Conservation (phyloP, 306 rosid genomes). For the Ormosia emarginata region DNA sequence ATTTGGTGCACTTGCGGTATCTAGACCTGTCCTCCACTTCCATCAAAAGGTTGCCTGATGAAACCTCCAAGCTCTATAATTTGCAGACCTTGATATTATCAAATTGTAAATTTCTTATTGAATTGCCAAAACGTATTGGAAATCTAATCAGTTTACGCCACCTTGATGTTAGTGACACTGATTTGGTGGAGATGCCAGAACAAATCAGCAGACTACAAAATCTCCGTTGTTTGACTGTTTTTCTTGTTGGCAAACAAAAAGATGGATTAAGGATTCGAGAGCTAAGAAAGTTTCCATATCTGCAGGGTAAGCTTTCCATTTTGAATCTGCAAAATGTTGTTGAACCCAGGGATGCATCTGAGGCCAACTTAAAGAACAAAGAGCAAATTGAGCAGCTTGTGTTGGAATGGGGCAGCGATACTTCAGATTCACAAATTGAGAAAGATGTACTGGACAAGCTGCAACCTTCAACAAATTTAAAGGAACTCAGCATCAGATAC, state of each 20-base stretch:
- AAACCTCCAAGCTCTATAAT: neutral
- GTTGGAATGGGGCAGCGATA: neutral
- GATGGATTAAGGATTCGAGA: neutral
- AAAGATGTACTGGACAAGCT: neutral
- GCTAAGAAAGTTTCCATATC: neutral
- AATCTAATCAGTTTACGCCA: neutral
- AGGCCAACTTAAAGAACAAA: neutral
- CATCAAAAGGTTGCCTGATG: too few species aligned
- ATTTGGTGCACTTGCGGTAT: too few species aligned
- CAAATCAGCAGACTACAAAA: neutral
- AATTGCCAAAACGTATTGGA: neutral
- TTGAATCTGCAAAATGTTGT: neutral
- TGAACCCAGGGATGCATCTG: neutral
- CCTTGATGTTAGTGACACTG: neutral
- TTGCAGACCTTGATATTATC: slow-evolving; percentile 1
- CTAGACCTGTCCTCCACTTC: too few species aligned
- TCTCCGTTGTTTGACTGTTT: neutral
- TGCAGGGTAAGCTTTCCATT: neutral
- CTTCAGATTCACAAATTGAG: neutral
- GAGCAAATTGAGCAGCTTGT: neutral
- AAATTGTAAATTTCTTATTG: neutral
- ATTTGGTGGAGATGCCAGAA: neutral
- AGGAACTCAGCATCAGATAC: neutral
- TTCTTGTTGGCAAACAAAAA: neutral
- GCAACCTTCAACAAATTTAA: neutral